Evolutionary conservation across 2,329 filamentous ascomycete genomes (phyloP), one percentile per base, ranked within the genome.

Genomic region (Colletotrichum agaves): DNA sequence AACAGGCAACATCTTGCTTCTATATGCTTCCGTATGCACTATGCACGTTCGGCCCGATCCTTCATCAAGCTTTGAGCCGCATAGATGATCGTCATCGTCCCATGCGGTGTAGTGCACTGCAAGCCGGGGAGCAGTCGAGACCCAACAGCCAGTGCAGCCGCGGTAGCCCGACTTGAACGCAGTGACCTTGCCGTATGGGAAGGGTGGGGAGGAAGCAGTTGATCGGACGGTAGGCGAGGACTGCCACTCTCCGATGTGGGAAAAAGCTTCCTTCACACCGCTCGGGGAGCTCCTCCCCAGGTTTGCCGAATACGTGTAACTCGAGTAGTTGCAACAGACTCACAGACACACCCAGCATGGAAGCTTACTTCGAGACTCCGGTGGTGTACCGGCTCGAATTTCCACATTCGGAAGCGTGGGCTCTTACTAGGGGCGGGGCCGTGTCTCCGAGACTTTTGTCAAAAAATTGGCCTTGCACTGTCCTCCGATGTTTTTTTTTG

Each of bases 61-160:
- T 49, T 61, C 58, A n/a, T 23, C 58, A 58, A 52, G 39, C 46
- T 15, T 33, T 27, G 19, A 31, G 10, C 58, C 46, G 58, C 58
- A 61, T 61, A 27, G 11, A 39, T 46, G 35, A 52, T 33, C 46
- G 58, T 61, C 58, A 61, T 52, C 58, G 37, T 61, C 58, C 46
- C 19, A 61, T 52, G 8, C 37, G 19, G 37, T 2, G 5, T 35
- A 7, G 35, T n/a, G 52, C n/a, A 55, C 12, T 37, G 35, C 35
- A 12, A 4, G 11, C 10, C 35, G 13, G 23, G 15, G 41, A 19
- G 41, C 23, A 12, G 41, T 43, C 41, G 41, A 53, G n/a, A n/a
- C n/a, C 4, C 33, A 7, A 6, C 15, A 10, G 39, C 37, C 11
- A 41, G 19, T 59, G 56, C n/a, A 47, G 31, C 43, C 50, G 56